These are phyloP conservation scores for Murraya koenigii DNA, from an alignment of 345 rosid genomes.

Conservation along the genomic window DNA sequence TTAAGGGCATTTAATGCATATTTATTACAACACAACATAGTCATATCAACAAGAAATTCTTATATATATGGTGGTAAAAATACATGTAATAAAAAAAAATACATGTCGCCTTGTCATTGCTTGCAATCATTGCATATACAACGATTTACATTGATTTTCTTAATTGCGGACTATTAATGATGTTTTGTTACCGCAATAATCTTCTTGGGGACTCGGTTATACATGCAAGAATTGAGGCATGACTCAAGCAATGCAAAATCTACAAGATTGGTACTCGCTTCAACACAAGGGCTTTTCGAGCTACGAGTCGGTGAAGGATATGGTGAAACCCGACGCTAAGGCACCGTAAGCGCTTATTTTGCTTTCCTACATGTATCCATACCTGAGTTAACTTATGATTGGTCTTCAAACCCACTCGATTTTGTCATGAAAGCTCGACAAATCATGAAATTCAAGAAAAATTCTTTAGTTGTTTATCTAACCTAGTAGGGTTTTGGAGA, in stretches of 20 bases:
- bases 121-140: too few species aligned
- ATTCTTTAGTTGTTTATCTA: constrained; percentile 30
- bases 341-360: constrained; percentile 39
- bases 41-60: too few species aligned
- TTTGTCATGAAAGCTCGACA: constrained; percentile 23
- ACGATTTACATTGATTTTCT: too few species aligned
- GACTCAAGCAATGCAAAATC: constrained; percentile 9
- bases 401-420: constrained; percentile 16
- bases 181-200: constrained; percentile 32
- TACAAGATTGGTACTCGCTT: constrained; percentile 36
- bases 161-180: constrained; percentile 38
- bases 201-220: too few species aligned
- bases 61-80: too few species aligned
- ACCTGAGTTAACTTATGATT: constrained; percentile 17
- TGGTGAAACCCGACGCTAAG: constrained; percentile 26
- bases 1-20: too few species aligned
- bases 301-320: constrained; percentile 35
- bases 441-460: constrained; percentile 24
- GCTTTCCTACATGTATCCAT: constrained; percentile 35
- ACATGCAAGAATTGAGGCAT: constrained; percentile 26
- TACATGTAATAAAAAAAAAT: too few species aligned
- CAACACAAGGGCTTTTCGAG: constrained; percentile 33
- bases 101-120: too few species aligned
- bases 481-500: constrained; percentile 27
- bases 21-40: too few species aligned